Conservation (phyloP, 116 monocot species). For the Iris pallida region DNA sequence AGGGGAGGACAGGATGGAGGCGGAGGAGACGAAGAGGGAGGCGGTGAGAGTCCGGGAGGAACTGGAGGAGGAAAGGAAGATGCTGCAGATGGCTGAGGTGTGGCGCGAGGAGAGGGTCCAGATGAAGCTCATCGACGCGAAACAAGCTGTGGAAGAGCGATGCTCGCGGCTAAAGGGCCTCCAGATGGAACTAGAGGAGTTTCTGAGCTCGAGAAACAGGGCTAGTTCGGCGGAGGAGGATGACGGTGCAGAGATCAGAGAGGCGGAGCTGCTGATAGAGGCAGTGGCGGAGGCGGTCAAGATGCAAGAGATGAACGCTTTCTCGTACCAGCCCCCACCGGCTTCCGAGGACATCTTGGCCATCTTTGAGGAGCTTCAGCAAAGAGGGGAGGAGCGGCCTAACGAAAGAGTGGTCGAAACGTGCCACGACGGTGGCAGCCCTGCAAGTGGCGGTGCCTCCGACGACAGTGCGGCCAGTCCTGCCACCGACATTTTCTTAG, state of each 20-base stretch:
- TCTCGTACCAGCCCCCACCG: constrained; percentile 52
- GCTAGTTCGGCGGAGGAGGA: not conserved
- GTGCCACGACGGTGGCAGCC: constrained; percentile 32
- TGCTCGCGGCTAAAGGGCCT: constrained; percentile 41
- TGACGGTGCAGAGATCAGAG: constrained; percentile 15
- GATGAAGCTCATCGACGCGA: constrained; percentile 86
- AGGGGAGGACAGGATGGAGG: constrained; percentile 64
- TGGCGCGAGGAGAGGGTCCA: constrained; percentile 92
- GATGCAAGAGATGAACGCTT: constrained; percentile 39
- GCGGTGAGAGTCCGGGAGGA: constrained; percentile 56
- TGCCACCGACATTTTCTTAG: constrained; percentile 39
- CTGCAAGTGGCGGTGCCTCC: constrained; percentile 5
- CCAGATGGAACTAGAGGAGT: constrained; percentile 46
- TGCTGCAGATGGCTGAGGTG: constrained; percentile 88
- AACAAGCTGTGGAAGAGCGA: constrained; percentile 62
- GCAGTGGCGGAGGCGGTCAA: constrained; percentile 27
- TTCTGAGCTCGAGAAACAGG: constrained; percentile 15
- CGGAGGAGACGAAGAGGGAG: constrained; percentile 62
- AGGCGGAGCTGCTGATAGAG: constrained; percentile 52
- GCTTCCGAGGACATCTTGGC: constrained; percentile 73
- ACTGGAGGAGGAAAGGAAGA: constrained; percentile 72
- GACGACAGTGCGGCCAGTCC: not conserved
- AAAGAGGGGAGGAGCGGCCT: constrained; percentile 42
- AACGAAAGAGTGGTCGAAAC: constrained; percentile 45
- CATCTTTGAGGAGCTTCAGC: constrained; percentile 67